phyloP scores from a whole-genome alignment of 1,139 yeast genomes.

The Petasospora fabianii region DNA sequence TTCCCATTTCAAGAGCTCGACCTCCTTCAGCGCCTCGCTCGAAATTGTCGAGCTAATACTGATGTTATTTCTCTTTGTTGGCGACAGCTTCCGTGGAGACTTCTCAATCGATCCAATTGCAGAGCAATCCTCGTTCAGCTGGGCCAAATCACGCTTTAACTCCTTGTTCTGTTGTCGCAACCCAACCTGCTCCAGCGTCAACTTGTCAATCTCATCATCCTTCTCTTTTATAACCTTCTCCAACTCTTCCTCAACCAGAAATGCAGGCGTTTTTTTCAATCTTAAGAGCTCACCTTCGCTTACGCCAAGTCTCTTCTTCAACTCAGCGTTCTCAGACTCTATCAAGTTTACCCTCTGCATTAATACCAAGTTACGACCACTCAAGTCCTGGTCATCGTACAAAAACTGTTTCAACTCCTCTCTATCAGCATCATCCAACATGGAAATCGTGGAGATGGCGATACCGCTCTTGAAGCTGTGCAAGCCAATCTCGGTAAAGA shows the following conservation, averaged over 20 bases:
- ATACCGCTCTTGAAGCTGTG: slow-evolving; percentile 19
- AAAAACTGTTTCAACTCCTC: slow-evolving; percentile 14
- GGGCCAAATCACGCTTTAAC: slow-evolving; percentile 5
- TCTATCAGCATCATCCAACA: slow-evolving; percentile 17
- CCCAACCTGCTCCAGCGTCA: slow-evolving; percentile 2
- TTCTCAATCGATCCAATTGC: slow-evolving; percentile 1
- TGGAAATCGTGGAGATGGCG: slow-evolving; percentile 15
- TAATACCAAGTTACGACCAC: slow-evolving; percentile 16
- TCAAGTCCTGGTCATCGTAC: slow-evolving; percentile 17
- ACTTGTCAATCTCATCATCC: slow-evolving; percentile 1
- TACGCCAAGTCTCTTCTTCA: slow-evolving; percentile 8
- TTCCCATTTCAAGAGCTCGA: slow-evolving; percentile 15
- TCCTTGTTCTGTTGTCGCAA: slow-evolving; percentile 2
- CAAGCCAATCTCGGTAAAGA: slow-evolving; percentile 19
- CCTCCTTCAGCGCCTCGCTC: slow-evolving; percentile 1
- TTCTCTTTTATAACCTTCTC: neutral
- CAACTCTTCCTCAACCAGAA: neutral
- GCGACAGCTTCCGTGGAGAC: neutral
- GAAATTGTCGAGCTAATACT: neutral
- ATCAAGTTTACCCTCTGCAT: slow-evolving; percentile 11
- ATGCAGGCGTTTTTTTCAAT: slow-evolving; percentile 1
- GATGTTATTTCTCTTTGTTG: slow-evolving; percentile 2
- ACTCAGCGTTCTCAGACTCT: slow-evolving; percentile 14
- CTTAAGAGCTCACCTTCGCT: slow-evolving; percentile 1
- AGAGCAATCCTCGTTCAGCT: slow-evolving; percentile 10